These are phyloP conservation scores for Jacaranda mimosifolia DNA, from an alignment of 257 asterid genomes.

Conservation along the genomic window DNA sequence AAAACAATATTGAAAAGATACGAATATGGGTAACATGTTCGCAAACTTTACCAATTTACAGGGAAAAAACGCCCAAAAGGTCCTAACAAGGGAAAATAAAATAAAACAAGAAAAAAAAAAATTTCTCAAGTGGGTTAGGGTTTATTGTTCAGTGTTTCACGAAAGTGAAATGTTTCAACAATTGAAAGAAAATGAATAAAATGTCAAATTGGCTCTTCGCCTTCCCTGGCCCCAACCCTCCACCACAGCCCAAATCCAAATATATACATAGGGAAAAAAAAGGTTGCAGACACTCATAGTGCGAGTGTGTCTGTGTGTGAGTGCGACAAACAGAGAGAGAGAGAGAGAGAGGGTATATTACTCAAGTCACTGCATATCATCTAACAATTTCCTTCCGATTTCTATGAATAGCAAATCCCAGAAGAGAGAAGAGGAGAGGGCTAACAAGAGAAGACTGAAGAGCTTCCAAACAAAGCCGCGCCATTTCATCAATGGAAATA, in stretches of 20 bases:
- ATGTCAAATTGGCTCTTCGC: background rate
- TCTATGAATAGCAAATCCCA: background rate
- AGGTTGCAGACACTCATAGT: background rate
- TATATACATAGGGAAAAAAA: background rate
- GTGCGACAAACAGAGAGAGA: background rate
- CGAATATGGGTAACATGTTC: background rate
- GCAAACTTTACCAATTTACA: background rate
- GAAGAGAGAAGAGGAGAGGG: background rate
- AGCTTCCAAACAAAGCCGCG: constrained; percentile 21
- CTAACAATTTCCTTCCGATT: background rate
- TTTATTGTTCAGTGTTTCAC: background rate
- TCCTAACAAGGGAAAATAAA: background rate
- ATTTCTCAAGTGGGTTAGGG: constrained; percentile 8
- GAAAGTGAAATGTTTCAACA: background rate
- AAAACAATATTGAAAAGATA: background rate
- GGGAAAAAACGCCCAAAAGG: background rate
- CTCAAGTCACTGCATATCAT: constrained; percentile 17
- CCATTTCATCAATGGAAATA: constrained; percentile 30
- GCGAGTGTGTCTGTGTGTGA: background rate
- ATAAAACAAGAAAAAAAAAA: background rate
- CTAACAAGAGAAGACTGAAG: background rate
- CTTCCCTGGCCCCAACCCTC: background rate
- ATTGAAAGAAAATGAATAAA: background rate
- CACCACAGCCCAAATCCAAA: constrained; percentile 3
- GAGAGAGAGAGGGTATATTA: background rate